A percentile compares a stretch with the other conserved stretches of the same genome.
phyloP scores from a whole-genome alignment of 495 filamentous ascomycete species.

The Penicillium roqueforti region DNA sequence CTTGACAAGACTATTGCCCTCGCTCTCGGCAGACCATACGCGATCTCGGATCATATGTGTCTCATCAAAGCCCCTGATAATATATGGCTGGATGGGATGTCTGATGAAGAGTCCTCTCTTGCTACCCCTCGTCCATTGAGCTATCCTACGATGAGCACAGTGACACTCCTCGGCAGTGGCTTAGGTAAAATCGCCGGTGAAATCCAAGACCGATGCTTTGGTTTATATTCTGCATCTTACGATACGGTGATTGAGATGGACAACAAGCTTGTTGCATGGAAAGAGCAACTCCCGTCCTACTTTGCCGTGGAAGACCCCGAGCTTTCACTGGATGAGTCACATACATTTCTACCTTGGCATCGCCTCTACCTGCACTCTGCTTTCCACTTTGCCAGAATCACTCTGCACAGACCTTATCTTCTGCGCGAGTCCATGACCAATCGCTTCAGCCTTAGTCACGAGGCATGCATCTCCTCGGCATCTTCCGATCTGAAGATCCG shows the following conservation, averaged over 20 bases:
- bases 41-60: slow-evolving; percentile 19
- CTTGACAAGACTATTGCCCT: slow-evolving; percentile 17
- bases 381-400: slow-evolving; percentile 18
- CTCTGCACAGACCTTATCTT: slow-evolving; percentile 16
- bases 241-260: slow-evolving; percentile 16
- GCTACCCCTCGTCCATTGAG: background rate
- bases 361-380: slow-evolving; percentile 17
- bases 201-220: slow-evolving; percentile 18
- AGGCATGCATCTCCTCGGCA: slow-evolving; percentile 16
- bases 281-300: slow-evolving; percentile 11
- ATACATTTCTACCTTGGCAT: slow-evolving; percentile 15
- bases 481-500: slow-evolving; percentile 15
- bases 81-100: slow-evolving; percentile 14
- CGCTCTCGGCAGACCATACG: slow-evolving; percentile 17
- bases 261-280: slow-evolving; percentile 13
- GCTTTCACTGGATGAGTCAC: slow-evolving; percentile 3
- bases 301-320: slow-evolving; percentile 8
- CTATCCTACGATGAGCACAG: slow-evolving; percentile 11
- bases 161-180: slow-evolving; percentile 5
- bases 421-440: slow-evolving; percentile 17
- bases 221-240: slow-evolving; percentile 16
- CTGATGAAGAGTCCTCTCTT: slow-evolving; percentile 11
- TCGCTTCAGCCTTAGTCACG: slow-evolving; percentile 14
- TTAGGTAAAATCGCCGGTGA: slow-evolving; percentile 17
- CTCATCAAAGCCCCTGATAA: slow-evolving; percentile 15